Evolutionary conservation across 2,329 filamentous ascomycete species (phyloP).

Genomic region (Fusarium mundagurra): DNA sequence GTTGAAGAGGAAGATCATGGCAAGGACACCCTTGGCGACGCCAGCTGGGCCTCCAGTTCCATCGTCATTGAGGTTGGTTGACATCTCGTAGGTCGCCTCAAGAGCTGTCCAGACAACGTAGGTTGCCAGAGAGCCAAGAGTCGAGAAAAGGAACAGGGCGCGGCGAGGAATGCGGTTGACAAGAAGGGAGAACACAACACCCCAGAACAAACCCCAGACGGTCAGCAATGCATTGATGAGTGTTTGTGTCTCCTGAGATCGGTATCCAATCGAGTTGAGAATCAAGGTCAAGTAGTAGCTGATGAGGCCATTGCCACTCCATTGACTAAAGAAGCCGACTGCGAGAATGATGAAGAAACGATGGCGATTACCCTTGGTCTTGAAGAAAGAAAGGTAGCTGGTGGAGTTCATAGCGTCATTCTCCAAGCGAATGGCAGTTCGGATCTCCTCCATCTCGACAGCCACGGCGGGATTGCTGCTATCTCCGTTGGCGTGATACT

Average conservation of each 20-base stretch:
- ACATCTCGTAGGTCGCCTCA: conserved; percentile 10
- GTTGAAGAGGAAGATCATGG: conserved; percentile 20
- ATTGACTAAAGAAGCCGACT: conserved; percentile 13
- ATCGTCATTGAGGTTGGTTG: not conserved
- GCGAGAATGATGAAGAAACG: conserved; percentile 18
- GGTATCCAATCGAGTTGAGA: conserved; percentile 14
- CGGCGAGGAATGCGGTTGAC: conserved; percentile 12
- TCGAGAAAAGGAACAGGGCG: conserved; percentile 5
- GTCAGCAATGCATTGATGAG: conserved; percentile 3
- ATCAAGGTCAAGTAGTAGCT: conserved; percentile 16
- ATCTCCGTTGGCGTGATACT: conserved; percentile 17
- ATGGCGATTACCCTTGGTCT: conserved; percentile 9
- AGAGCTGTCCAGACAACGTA: conserved; percentile 9
- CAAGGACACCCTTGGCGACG: conserved; percentile 10
- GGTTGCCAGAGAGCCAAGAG: not conserved
- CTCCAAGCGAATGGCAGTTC: conserved; percentile 9
- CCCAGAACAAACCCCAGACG: conserved; percentile 10
- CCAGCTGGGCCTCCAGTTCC: conserved; percentile 8
- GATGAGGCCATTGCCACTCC: conserved; percentile 11
- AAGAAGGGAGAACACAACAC: conserved; percentile 1
- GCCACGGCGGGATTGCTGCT: conserved; percentile 3
- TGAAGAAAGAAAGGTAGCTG: conserved; percentile 15
- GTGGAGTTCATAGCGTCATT: conserved; percentile 1
- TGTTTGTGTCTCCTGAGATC: conserved; percentile 6
- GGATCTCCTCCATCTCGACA: conserved; percentile 10